A percentile compares a stretch with the other conserved stretches of the same genome.
phyloP scores from a whole-genome alignment of 441 rosid genomes.

The Pelargonium exstipulatum region DNA sequence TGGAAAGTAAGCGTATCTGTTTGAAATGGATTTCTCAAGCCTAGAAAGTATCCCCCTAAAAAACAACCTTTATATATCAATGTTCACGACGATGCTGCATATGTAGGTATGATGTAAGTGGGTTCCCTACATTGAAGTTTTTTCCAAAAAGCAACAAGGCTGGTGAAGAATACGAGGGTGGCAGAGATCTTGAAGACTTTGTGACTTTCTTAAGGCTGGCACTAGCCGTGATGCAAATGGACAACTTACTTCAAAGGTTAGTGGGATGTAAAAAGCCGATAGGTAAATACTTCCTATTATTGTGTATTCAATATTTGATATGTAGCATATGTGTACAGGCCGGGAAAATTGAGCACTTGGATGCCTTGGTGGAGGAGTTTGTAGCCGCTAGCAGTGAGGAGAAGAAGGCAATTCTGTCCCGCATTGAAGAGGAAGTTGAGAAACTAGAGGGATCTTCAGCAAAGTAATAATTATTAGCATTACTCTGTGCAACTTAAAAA shows the following conservation, averaged over 20 bases:
- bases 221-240: conserved; percentile 84
- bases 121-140: conserved; percentile 84
- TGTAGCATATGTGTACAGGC: conserved; percentile 42
- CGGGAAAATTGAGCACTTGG: conserved; percentile 73
- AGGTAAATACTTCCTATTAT: neutral
- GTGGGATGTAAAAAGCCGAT: conserved; percentile 10
- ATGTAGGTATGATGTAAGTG: conserved; percentile 78
- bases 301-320: neutral
- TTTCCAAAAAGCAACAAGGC: conserved; percentile 85
- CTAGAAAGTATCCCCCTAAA: neutral
- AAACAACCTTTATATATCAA: neutral
- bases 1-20: conserved; percentile 54
- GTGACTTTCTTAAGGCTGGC: conserved; percentile 66
- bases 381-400: conserved; percentile 62
- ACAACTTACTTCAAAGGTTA: conserved; percentile 67
- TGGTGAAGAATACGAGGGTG: conserved; percentile 88
- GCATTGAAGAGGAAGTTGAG: conserved; percentile 63
- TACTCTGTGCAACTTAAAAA: neutral
- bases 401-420: conserved; percentile 59
- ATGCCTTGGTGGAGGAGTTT: conserved; percentile 71
- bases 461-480: conserved; percentile 36
- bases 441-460: conserved; percentile 60
- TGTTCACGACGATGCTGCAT: conserved; percentile 11
- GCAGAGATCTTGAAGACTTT: conserved; percentile 78
- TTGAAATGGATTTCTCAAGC: neutral